Evolutionary conservation across 768 basidiomycete species (phyloP).

Genomic region (Sporobolomyces roseus): DNA sequence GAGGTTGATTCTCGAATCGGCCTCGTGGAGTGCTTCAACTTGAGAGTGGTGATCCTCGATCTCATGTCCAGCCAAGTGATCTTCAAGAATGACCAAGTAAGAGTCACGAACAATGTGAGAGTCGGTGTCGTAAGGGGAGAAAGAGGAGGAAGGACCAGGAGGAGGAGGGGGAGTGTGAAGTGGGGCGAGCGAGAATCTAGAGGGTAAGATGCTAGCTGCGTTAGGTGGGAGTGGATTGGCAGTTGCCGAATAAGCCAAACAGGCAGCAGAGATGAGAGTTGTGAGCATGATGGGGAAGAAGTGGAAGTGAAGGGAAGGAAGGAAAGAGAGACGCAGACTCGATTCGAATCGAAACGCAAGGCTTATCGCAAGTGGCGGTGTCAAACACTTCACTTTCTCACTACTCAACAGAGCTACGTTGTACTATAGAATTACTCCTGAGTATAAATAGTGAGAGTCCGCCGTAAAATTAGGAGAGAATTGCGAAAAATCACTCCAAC

Average conservation of each 20-base stretch:
- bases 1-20: slow-evolving; percentile 53
- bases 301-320: neutral
- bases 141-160: neutral
- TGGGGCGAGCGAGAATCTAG: slow-evolving; percentile 43
- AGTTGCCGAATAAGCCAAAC: slow-evolving; percentile 29
- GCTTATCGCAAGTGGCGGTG: neutral
- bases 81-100: slow-evolving; percentile 89
- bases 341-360: neutral
- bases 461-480: no score
- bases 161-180: slow-evolving; percentile 39
- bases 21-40: slow-evolving; percentile 67
- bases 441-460: no score
- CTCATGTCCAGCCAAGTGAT: slow-evolving; percentile 55
- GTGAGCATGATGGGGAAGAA: neutral
- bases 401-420: no score
- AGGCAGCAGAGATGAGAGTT: slow-evolving; percentile 20
- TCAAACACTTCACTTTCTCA: no score
- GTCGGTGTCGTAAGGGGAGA: neutral
- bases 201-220: slow-evolving; percentile 12
- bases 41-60: slow-evolving; percentile 64
- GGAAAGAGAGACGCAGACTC: neutral
- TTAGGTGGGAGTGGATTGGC: slow-evolving; percentile 43
- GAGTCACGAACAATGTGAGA: slow-evolving; percentile 65
- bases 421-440: no score
- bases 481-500: no score